Evolutionary conservation across 148 eudicot species (phyloP).

Genomic region (Vaccinium darrowii): DNA sequence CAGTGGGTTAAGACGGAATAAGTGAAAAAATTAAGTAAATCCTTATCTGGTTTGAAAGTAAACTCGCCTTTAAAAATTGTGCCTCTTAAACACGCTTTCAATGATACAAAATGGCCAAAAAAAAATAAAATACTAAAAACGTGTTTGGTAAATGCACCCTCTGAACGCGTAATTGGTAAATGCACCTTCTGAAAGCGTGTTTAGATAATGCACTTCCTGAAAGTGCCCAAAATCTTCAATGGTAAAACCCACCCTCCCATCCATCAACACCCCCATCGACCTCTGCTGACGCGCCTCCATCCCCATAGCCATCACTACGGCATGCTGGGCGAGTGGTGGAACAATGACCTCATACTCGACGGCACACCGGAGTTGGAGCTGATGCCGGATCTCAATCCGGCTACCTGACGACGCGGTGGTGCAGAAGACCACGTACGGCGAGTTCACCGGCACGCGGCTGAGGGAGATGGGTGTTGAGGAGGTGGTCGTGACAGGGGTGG

Average conservation of each 20-base stretch:
- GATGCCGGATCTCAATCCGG: constrained; percentile 38
- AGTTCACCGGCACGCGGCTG: constrained; percentile 60
- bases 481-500: constrained; percentile 74
- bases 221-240: constrained; percentile 58
- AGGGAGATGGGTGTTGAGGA: constrained; percentile 63
- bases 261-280: too few relatives aligned
- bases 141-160: too few relatives aligned
- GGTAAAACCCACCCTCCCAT: constrained; percentile 52
- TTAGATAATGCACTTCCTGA: too few relatives aligned
- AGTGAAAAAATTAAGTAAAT: too few relatives aligned
- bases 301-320: constrained; percentile 59
- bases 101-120: too few relatives aligned
- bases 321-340: constrained; percentile 83
- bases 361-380: constrained; percentile 66
- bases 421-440: constrained; percentile 77
- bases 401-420: constrained; percentile 40
- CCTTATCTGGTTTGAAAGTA: too few relatives aligned
- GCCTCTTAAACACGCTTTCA: too few relatives aligned
- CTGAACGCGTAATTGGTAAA: too few relatives aligned
- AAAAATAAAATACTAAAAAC: too few relatives aligned
- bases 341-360: constrained; percentile 53
- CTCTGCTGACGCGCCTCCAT: constrained; percentile 53
- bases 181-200: too few relatives aligned
- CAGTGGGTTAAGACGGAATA: too few relatives aligned
- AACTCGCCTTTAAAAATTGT: too few relatives aligned